phyloP scores from a whole-genome alignment of 257 asterid species.

The Nicotiana noctiflora region DNA sequence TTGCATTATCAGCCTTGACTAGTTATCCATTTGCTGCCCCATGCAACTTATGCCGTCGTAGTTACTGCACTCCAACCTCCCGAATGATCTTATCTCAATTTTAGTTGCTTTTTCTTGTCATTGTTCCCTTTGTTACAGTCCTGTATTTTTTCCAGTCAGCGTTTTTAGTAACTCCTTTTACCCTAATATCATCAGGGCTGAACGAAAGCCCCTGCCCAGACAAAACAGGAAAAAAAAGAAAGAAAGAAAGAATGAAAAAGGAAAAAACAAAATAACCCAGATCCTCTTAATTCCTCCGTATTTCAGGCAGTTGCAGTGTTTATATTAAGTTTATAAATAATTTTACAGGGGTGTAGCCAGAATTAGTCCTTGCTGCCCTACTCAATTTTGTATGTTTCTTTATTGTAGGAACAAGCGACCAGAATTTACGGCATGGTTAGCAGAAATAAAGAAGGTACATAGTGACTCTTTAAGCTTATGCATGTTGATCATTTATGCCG shows the following conservation, averaged over 20 bases:
- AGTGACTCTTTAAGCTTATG: background rate
- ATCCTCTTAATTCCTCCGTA: background rate
- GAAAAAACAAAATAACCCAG: background rate
- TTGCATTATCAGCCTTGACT: background rate
- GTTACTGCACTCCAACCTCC: background rate
- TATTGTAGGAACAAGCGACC: conserved; percentile 86
- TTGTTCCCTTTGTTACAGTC: background rate
- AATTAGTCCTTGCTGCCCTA: background rate
- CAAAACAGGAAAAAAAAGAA: background rate
- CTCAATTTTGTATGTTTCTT: background rate
- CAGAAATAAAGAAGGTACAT: conserved; percentile 77
- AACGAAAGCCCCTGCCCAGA: background rate
- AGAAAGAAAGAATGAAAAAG: too few species aligned
- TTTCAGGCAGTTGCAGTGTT: background rate
- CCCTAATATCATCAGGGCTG: too few species aligned
- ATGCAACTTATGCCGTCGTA: background rate
- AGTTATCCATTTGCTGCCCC: background rate
- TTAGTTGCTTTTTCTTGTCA: background rate
- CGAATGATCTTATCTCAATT: background rate
- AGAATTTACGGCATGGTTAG: conserved; percentile 90
- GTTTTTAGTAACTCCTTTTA: too few species aligned
- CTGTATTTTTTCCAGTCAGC: background rate
- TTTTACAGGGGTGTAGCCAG: background rate
- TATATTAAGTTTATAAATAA: background rate
- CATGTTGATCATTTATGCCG: background rate